Conservation (phyloP, 176 grass and related monocot genomes). For the Oryza punctata region DNA sequence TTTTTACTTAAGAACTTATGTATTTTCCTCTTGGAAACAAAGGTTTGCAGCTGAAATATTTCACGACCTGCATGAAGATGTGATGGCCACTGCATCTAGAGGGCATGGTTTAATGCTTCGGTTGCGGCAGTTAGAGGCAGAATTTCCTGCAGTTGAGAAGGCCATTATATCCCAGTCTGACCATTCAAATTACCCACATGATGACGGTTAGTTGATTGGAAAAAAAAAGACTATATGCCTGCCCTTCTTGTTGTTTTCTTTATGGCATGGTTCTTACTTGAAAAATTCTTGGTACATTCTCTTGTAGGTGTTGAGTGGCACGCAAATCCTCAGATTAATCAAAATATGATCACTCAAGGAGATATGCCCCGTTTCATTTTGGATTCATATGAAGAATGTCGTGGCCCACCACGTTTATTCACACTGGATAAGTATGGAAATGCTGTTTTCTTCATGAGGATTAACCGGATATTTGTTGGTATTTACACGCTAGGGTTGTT, state of each 20-base stretch:
- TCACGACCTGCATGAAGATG: constrained; percentile 93
- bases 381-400: constrained; percentile 99
- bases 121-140: constrained; percentile 84
- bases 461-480: constrained; percentile 23
- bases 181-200: constrained; percentile 63
- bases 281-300: constrained; percentile 6
- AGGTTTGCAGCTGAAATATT: constrained; percentile 99
- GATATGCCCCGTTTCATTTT: constrained; percentile 99
- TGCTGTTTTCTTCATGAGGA: constrained; percentile 26
- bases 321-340: constrained; percentile 75
- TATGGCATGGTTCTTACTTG: constrained; percentile 7
- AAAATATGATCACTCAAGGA: constrained; percentile 89
- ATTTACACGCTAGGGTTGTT: constrained; percentile 36
- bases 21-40: constrained; percentile 21
- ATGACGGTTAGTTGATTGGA: constrained; percentile 59
- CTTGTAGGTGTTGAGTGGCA: constrained; percentile 73
- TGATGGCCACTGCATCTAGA: constrained; percentile 84
- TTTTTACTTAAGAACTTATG: background rate
- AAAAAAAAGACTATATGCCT: background rate
- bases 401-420: constrained; percentile 82
- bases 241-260: background rate
- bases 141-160: constrained; percentile 81
- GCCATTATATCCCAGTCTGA: constrained; percentile 64
- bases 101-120: constrained; percentile 91
- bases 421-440: constrained; percentile 85